Evolutionary conservation across 1,284 basidiomycete genomes (phyloP), one percentile per base, ranked within the genome.

Genomic region (Tilletia indica): DNA sequence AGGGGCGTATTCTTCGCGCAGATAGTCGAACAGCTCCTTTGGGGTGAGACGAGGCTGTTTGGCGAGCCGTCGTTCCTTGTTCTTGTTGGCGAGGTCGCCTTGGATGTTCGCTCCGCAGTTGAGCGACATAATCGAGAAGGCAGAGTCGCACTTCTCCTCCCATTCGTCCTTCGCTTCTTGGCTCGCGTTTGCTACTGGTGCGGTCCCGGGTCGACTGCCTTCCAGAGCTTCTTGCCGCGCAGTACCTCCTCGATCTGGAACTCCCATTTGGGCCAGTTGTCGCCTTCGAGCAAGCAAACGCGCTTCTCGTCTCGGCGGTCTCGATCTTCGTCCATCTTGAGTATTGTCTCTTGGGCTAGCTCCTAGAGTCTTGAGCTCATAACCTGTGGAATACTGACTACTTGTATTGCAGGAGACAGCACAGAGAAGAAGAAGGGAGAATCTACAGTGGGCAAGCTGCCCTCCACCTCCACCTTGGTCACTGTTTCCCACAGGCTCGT

Each of bases 331-430:
- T 54, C 51, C 19, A 19, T 54, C 51, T n/a, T 54, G 25, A n/a
- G n/a, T n/a, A n/a, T n/a, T n/a, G n/a, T n/a, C 19, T 48, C 47
- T 48, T 48, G 47, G 51, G 51, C 25, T 54, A 54, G 19, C 51
- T 54, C 25, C 51, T 54, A 54, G 51, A 54, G 51, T 31, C 25
- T 54, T 54, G 51, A 31, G 51, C 51, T 54, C 51, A 54, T 54
- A 54, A 54, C 51, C 51, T 54, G 51, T 54, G 51, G 51, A 54
- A 54, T 54, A 54, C 25, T 54, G 51, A 54, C 51, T 54, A 8
- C 51, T 54, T n/a, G 16, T 54, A 31, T 19, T 54, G 25, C 25
- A 19, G 16, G 51, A 19, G 16, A 54, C 51, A 31, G n/a, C 5
- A 6, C 4, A 6, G 51, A 54, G 25, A 31, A 54, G 51, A 54